A percentile compares a stretch with the other conserved stretches of the same genome.
phyloP scores from a whole-genome alignment of 495 filamentous ascomycete genomes.

The Penicillium egyptiacum region DNA sequence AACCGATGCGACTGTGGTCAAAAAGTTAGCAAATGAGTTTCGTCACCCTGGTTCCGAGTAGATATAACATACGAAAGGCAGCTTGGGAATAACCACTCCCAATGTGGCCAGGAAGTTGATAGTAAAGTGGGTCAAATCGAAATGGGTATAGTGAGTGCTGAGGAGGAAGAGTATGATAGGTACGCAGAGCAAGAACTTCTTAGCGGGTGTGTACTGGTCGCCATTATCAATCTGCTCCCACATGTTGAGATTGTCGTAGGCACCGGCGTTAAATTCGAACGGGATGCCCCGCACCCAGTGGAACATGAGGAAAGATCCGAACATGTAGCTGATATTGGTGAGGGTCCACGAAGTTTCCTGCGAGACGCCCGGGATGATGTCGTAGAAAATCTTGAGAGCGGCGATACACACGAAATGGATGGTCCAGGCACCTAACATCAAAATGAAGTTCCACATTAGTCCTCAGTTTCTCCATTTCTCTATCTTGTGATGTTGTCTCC shows the following conservation, averaged over 20 bases:
- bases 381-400: conserved; percentile 89
- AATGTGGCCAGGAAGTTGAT: conserved; percentile 94
- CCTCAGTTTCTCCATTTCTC: conserved; percentile 4
- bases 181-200: conserved; percentile 95
- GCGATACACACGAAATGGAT: conserved; percentile 93
- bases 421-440: conserved; percentile 79
- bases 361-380: conserved; percentile 89
- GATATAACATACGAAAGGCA: conserved; percentile 75
- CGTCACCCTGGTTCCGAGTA: neutral
- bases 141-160: conserved; percentile 98
- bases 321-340: conserved; percentile 98
- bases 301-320: conserved; percentile 98
- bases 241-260: conserved; percentile 99
- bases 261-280: conserved; percentile 98
- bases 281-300: conserved; percentile 97
- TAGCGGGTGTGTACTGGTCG: conserved; percentile 95
- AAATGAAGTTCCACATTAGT: neutral
- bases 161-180: conserved; percentile 92
- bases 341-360: conserved; percentile 98
- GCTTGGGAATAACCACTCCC: conserved; percentile 90
- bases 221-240: conserved; percentile 99
- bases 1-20: conserved; percentile 45
- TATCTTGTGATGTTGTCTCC: conserved; percentile 20
- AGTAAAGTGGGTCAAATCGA: conserved; percentile 92
- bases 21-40: conserved; percentile 24